phyloP scores from a whole-genome alignment of 805 yeast species.

The Huiozyma naganishii region DNA sequence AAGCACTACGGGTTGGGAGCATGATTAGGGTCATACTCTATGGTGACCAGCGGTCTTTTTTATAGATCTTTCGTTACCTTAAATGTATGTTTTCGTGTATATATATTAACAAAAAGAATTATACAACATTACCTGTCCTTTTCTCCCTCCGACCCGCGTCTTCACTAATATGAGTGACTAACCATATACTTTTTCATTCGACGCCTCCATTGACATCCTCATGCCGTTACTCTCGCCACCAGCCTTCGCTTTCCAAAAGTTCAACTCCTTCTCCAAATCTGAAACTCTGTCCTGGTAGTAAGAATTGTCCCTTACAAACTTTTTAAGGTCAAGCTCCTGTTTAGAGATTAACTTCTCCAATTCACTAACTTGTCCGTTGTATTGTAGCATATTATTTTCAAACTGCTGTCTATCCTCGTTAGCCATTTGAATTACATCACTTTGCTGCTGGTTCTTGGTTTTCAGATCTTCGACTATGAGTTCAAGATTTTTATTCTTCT shows the following conservation, averaged over 20 bases:
- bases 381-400: slow-evolving; percentile 39
- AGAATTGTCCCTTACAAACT: slow-evolving; percentile 46
- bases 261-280: slow-evolving; percentile 45
- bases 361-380: slow-evolving; percentile 33
- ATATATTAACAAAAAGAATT: not conserved
- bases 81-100: not conserved
- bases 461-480: slow-evolving; percentile 45
- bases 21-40: not conserved
- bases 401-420: slow-evolving; percentile 49
- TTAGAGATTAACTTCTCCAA: slow-evolving; percentile 37
- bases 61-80: not conserved
- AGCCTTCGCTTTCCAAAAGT: slow-evolving; percentile 40
- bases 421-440: slow-evolving; percentile 38
- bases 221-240: slow-evolving; percentile 2
- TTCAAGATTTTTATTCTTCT: slow-evolving; percentile 39
- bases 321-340: slow-evolving; percentile 33
- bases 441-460: slow-evolving; percentile 41
- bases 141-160: not conserved
- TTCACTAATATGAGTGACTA: too few species aligned
- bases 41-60: not conserved
- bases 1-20: slow-evolving; percentile 67
- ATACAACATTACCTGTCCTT: not conserved
- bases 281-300: slow-evolving; percentile 44
- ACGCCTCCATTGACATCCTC: slow-evolving; percentile 11
- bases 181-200: slow-evolving; percentile 1